Percentiles rank a stretch among this genome's conserved stretches.
Conservation (phyloP, 345 rosid genomes). For the Schrenkiella parvula region DNA sequence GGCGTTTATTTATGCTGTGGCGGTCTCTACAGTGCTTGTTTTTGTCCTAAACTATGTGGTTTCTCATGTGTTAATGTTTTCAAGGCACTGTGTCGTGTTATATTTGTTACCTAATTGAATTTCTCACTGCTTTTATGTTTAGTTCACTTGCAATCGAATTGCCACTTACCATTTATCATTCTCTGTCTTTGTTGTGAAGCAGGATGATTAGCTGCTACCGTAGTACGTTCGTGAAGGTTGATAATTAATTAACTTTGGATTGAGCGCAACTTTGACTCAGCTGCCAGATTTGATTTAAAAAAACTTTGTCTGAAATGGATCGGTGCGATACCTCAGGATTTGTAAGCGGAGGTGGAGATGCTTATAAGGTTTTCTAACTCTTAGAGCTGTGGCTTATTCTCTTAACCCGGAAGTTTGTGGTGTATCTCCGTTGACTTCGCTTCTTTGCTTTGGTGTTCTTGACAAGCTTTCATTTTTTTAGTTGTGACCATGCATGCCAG, state of each 20-base stretch:
- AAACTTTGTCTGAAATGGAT: constrained; percentile 45
- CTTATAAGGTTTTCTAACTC: constrained; percentile 42
- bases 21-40: neutral
- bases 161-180: no score
- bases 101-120: neutral
- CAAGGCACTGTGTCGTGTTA: neutral
- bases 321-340: constrained; percentile 92
- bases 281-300: constrained; percentile 18
- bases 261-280: constrained; percentile 9
- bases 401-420: constrained; percentile 55
- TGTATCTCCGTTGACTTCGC: constrained; percentile 36
- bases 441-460: constrained; percentile 44
- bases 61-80: neutral
- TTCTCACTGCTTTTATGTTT: neutral
- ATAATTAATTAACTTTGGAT: constrained; percentile 11
- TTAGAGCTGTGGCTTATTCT: constrained; percentile 52
- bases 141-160: neutral
- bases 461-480: constrained; percentile 25
- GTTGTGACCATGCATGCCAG: constrained; percentile 54
- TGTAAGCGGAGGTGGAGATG: constrained; percentile 78
- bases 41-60: neutral
- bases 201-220: constrained; percentile 43
- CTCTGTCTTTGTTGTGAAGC: constrained; percentile 42
- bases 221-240: constrained; percentile 26
- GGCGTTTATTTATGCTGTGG: neutral